Evolutionary conservation across 2,329 filamentous ascomycete species (phyloP), one percentile per base, ranked within the genome.

Genomic region (Chaetomium strumarium): DNA sequence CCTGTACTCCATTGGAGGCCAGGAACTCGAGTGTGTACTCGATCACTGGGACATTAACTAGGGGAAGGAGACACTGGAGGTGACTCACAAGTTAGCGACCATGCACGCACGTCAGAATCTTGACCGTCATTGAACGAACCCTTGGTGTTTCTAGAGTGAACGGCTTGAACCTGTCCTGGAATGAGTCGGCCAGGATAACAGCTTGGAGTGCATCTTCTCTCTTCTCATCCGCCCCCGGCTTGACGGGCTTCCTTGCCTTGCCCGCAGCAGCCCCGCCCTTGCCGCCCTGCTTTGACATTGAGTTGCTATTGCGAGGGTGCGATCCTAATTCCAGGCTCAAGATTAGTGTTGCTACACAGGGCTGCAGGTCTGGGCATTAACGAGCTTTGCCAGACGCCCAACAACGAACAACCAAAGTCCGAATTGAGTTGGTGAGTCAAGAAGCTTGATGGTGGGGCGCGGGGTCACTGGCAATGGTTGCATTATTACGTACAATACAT

Each of bases 21-120:
- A 99, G 83, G 64, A 96, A 97, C 66, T 97, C 91, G 64, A 97
- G 84, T 4, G 92, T 97, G 69, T 99, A 97, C 70, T 99, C 93
- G 72, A 99, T 95, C 58, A 99, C 77, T 34, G 93, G 92, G 1
- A 86, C 91, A 69, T 97, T 97, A 55, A 90, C 93, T 55, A 99
- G 79, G 11, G 92, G 90, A 7, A 99, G 78, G 31, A 99, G 85
- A 74, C 93, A 97, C 88, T 95, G 64, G 30, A 30, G 46, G 53
- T 12, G 47, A 49, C 43, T n/a, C 17, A 52, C 61, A 50, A 63
- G 58, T 45, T 50, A 43, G 29, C 38, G 29, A 29, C 14, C 37
- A 16, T 37, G 31, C n/a, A 14, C 17, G 38, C 9, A 9, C 14
- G 19, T 6, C 16, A 10, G 6, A 19, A 9, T 19, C 10, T 24